Base-by-base conservation (phyloP, 768 basidiomycete genomes). In the Coprinellus aureogranulatus region DNA sequence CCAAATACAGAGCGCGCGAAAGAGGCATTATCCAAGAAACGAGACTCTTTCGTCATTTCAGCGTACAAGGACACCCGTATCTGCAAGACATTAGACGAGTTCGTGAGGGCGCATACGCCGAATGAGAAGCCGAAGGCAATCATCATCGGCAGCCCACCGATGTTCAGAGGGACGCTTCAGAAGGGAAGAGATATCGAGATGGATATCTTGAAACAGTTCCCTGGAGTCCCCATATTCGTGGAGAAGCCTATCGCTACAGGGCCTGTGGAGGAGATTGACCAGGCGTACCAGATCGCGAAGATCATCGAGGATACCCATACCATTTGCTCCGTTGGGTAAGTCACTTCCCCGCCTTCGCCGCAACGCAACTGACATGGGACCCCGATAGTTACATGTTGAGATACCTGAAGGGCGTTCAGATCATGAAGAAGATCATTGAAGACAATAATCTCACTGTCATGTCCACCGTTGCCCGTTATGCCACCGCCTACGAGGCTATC, bases 361-460 rank as follows among this genome's bases (percentile, higher is more conserved):
- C 26, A 52, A 22, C 34, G 57, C 59, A 59, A 37, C 58, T 39
- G 9, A 40, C 28, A 20, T 34, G n/a, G 41, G 23, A 18, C 59
- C n/a, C n/a, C n/a, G n/a, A n/a, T n/a, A 92, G 92, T 57, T 94
- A 93, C 70, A 97, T 97, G 94, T 78, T 97, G 61, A 86, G 94
- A 61, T 95, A 96, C 75, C 80, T 96, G 65, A 89, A 89, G 72
- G 94, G 89, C 30, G 92, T 96, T 22, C 94, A 97, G 74, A 88
- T 87, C 82, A 97, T 98, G 92, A 95, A 96, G 76, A 83, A 89
- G 60, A 94, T 98, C 71, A 90, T 99, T 69, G 79, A 91, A 67
- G 93, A 96, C 61, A 98, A 98, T 70, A 84, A 92, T 67, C 81
- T 99, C 58, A 89, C 89, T 23, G 94, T 99, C 52, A 98, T 98